Percentiles rank a stretch among this genome's conserved stretches.
Evolutionary conservation across 352 stramenopile genomes (phyloP).

Genomic region (Aphanomyces cochlioides): DNA sequence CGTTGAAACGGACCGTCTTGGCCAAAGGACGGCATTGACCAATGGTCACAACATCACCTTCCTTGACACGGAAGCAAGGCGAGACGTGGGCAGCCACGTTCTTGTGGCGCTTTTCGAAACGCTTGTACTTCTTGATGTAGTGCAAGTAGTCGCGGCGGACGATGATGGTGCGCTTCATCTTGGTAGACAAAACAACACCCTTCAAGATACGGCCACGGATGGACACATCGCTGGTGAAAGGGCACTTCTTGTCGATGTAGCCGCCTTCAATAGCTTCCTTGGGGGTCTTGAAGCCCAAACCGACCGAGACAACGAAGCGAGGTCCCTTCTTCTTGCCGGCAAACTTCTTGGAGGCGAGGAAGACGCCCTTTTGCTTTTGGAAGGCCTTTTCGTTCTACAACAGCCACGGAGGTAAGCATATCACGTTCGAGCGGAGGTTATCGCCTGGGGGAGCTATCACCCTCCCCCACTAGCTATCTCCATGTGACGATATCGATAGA

Average conservation of each 20-base stretch:
- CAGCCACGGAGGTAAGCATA: constrained; percentile 16
- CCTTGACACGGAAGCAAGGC: constrained; percentile 97
- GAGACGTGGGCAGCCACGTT: constrained; percentile 98
- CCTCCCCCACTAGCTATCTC: constrained; percentile 51
- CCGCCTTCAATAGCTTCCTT: constrained; percentile 91
- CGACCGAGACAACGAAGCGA: constrained; percentile 96
- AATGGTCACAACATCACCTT: constrained; percentile 99
- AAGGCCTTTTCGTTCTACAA: constrained; percentile 97
- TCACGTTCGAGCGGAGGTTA: constrained; percentile 47
- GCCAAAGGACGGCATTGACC: constrained; percentile 98
- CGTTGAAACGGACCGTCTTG: constrained; percentile 99
- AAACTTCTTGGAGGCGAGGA: constrained; percentile 96
- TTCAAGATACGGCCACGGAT: constrained; percentile 98
- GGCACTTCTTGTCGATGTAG: constrained; percentile 99
- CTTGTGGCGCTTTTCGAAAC: constrained; percentile 99
- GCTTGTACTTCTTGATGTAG: constrained; percentile 99
- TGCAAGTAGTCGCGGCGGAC: constrained; percentile 99
- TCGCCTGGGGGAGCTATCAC: constrained; percentile 78
- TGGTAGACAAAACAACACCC: constrained; percentile 98
- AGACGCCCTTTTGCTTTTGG: constrained; percentile 99
- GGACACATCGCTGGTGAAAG: constrained; percentile 99
- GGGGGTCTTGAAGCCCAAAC: constrained; percentile 99
- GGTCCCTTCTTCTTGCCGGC: constrained; percentile 92
- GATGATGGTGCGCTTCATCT: constrained; percentile 99
- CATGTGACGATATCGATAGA: constrained; percentile 20